Evolutionary conservation across 2,329 filamentous ascomycete species (phyloP), one percentile per base, ranked within the genome.

Genomic region (Fusarium duplospermum): DNA sequence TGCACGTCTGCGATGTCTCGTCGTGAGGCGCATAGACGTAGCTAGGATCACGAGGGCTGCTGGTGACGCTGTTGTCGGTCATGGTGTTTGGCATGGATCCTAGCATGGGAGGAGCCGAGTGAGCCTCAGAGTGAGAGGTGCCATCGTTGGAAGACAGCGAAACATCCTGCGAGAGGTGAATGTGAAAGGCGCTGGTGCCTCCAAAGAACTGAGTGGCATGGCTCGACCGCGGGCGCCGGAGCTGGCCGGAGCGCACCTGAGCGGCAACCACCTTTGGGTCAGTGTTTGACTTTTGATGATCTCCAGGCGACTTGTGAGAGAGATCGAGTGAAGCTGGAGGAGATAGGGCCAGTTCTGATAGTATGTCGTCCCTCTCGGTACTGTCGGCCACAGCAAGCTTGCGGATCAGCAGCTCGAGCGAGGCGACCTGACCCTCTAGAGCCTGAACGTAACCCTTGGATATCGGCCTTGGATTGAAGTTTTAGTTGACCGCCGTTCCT

Each of bases 171-270:
- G 75, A 82, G 64, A 79, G 76, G 59, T 81, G 80, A 50, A 83
- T 81, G 69, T 85, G 85, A 67, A 86, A 85, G 20, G 86, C 81
- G 69, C 86, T 87, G 18, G 86, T 87, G 18, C 85, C 82, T 9
- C 86, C 86, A 76, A 86, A 88, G 77, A 87, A 87, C 66, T 87
- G 85, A 4, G 84, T 79, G 7, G 83, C 81, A 42, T 82, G 84
- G 20, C 84, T 83, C 42, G 82, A 81, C 57, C 82, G 80, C 57
- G 85, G 78, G 20, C 84, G 83, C 6, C 85, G 82, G 27, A 83
- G 57, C 78, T 82, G 81, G 2, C 81, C 81, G 1, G 80, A 80
- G 14, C 80, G 77, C 8, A 80, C 75, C 27, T 82, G 78, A 1
- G 81, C 81, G 8, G 80, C 78, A 6, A 80, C 80, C 7, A 82